Percentiles rank a stretch among this genome's conserved stretches.
Conservation (phyloP, 352 stramenopile species). For the Phytopythium aichiense region DNA sequence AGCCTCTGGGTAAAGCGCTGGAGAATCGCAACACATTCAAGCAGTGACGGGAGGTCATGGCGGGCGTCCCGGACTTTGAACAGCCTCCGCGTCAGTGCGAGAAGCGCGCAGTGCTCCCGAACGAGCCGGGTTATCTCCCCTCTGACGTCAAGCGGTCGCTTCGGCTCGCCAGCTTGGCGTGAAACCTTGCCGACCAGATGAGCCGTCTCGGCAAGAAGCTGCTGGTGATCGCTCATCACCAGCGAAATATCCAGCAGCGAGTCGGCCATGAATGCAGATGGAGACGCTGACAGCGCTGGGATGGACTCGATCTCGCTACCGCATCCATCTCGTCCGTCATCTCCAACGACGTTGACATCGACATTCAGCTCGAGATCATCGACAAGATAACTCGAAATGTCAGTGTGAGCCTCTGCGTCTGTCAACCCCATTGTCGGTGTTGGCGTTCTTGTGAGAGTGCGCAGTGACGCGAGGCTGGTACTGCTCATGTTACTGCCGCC, state of each 20-base stretch:
- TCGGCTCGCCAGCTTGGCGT: constrained; percentile 7
- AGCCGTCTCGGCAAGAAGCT: constrained; percentile 45
- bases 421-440: constrained; percentile 14
- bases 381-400: not conserved
- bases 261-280: constrained; percentile 35
- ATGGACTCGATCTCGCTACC: not conserved
- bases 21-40: constrained; percentile 55
- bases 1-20: constrained; percentile 26
- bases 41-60: constrained; percentile 39
- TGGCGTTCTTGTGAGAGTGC: constrained; percentile 23
- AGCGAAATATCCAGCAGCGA: constrained; percentile 71
- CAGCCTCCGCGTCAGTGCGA: constrained; percentile 39
- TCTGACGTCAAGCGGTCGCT: constrained; percentile 24
- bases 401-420: not conserved
- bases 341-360: too few species aligned
- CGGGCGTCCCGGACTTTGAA: constrained; percentile 53
- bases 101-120: constrained; percentile 45
- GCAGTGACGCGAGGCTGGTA: constrained; percentile 28
- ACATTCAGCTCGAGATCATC: constrained; percentile 7
- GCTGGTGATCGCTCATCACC: constrained; percentile 73
- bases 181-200: constrained; percentile 42
- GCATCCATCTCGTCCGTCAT: not conserved
- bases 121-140: constrained; percentile 49
- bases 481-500: constrained; percentile 44
- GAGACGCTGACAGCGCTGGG: constrained; percentile 5